These are phyloP conservation scores for Blastobotrys peoriensis DNA, from an alignment of 805 yeast species.

Conservation along the genomic window DNA sequence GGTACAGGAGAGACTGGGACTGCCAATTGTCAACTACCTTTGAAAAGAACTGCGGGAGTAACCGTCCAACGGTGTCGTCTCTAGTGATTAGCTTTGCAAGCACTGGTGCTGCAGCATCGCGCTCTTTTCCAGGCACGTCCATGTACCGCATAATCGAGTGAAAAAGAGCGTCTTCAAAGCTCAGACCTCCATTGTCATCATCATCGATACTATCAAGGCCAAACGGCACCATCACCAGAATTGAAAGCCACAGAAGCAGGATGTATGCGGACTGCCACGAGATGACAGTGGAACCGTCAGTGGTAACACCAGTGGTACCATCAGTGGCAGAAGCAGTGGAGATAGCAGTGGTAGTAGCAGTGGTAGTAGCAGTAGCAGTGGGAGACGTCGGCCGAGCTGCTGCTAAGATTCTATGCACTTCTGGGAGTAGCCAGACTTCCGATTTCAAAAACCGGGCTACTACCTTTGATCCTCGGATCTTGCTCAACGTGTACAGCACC, in stretches of 20 bases:
- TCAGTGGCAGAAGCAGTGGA: no score
- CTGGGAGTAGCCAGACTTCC: constrained; percentile 46
- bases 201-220: constrained; percentile 40
- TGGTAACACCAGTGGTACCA: neutral
- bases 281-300: constrained; percentile 10
- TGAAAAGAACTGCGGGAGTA: constrained; percentile 27
- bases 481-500: constrained; percentile 54
- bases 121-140: constrained; percentile 49
- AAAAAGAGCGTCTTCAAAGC: constrained; percentile 32
- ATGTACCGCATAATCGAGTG: constrained; percentile 32
- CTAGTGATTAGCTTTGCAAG: constrained; percentile 51
- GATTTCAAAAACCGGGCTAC: constrained; percentile 55
- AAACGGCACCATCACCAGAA: constrained; percentile 71
- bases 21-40: neutral
- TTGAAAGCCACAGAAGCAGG: constrained; percentile 64
- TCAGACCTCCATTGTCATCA: constrained; percentile 1
- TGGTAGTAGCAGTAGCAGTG: neutral
- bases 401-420: constrained; percentile 18
- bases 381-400: no score
- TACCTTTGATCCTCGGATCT: constrained; percentile 60
- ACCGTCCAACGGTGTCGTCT: constrained; percentile 33
- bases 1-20: constrained; percentile 12
- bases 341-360: constrained; percentile 10
- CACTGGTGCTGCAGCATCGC: constrained; percentile 46
- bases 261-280: constrained; percentile 46